A percentile compares a stretch with the other conserved stretches of the same genome.
phyloP scores from a whole-genome alignment of 2,329 filamentous ascomycete genomes.

The Alternaria ethzedia region DNA sequence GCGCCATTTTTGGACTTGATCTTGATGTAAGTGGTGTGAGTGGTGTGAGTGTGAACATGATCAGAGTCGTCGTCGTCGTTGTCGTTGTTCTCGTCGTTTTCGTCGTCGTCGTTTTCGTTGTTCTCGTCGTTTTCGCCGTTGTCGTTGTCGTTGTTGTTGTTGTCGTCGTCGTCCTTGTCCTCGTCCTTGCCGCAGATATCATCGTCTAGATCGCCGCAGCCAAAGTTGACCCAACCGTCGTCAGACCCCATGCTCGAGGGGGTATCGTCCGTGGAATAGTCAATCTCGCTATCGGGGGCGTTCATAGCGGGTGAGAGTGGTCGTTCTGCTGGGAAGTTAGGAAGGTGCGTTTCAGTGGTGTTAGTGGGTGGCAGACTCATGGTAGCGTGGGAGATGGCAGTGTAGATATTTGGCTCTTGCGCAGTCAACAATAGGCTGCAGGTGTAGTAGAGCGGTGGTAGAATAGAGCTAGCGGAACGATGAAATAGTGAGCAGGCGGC shows the following conservation, averaged over 20 bases:
- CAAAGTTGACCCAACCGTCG: not conserved
- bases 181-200: no score
- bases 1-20: not conserved
- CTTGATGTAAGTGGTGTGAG: not conserved
- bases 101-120: not conserved
- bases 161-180: not conserved
- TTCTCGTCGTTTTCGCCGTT: no score
- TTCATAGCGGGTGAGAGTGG: not conserved
- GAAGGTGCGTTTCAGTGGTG: not conserved
- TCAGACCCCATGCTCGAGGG: not conserved
- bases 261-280: not conserved
- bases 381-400: not conserved
- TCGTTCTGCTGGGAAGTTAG: not conserved
- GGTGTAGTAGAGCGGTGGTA: not conserved
- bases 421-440: accelerated
- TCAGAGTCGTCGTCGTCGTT: not conserved
- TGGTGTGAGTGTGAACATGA: not conserved
- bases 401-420: not conserved
- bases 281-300: not conserved
- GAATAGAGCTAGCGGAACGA: not conserved
- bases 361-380: not conserved
- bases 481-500: not conserved
- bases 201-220: not conserved
- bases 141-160: no score
- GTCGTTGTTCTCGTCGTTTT: no score